A percentile compares a stretch with the other conserved stretches of the same genome.
Conservation (phyloP, 2,329 filamentous ascomycete species). For the Sporothrix schenckii region DNA sequence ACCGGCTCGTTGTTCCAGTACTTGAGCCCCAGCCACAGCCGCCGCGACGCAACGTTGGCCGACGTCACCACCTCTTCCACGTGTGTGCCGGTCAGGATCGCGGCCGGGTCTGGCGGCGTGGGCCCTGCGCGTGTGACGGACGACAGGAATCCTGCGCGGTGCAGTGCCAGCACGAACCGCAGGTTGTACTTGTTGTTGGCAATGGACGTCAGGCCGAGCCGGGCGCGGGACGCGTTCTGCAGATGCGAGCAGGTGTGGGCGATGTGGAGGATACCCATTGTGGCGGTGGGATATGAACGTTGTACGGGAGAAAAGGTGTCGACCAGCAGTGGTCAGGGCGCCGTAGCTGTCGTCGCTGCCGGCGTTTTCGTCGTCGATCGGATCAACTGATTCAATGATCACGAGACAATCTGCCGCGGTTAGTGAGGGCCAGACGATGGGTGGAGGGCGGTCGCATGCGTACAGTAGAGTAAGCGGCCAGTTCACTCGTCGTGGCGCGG, state of each 20-base stretch:
- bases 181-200: slow-evolving; percentile 81
- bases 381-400: background rate
- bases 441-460: background rate
- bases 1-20: slow-evolving; percentile 86
- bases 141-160: slow-evolving; percentile 79
- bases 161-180: slow-evolving; percentile 71
- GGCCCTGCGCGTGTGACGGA: slow-evolving; percentile 73
- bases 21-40: slow-evolving; percentile 88
- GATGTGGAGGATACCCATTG: slow-evolving; percentile 65
- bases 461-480: background rate
- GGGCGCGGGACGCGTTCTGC: slow-evolving; percentile 84
- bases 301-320: background rate
- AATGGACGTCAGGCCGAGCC: slow-evolving; percentile 81
- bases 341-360: slow-evolving; percentile 13
- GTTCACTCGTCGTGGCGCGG: background rate
- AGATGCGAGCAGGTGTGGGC: slow-evolving; percentile 85
- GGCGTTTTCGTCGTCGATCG: background rate
- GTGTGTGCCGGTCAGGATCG: slow-evolving; percentile 45
- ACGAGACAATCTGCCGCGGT: slow-evolving; percentile 14
- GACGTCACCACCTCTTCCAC: slow-evolving; percentile 62
- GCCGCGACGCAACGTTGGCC: slow-evolving; percentile 70
- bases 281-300: slow-evolving; percentile 28
- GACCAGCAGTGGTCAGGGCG: background rate
- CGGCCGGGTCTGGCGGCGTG: slow-evolving; percentile 53
- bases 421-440: background rate